A percentile compares a stretch with the other conserved stretches of the same genome.
These are phyloP conservation scores for Flaveria sonorensis DNA, from an alignment of 129 eudicot species.

Conservation along the genomic window DNA sequence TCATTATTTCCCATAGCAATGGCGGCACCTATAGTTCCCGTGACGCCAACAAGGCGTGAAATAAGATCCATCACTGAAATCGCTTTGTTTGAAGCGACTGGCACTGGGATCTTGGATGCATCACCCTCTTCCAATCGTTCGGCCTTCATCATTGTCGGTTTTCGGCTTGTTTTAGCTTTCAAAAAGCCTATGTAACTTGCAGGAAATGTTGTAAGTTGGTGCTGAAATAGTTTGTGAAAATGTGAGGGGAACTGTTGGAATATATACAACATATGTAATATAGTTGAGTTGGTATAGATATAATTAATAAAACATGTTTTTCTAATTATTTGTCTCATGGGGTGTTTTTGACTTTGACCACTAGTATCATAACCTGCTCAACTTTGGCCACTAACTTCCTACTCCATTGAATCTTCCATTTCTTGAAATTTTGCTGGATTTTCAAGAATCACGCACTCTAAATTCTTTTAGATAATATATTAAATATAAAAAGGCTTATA, in stretches of 20 bases:
- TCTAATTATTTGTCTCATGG: constrained; percentile 33
- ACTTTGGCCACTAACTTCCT: constrained; percentile 42
- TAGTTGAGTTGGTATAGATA: constrained; percentile 39
- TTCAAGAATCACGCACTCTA: not conserved
- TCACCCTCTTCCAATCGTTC: constrained; percentile 47
- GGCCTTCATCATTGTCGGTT: constrained; percentile 35
- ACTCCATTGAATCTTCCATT: constrained; percentile 29
- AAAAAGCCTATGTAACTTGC: constrained; percentile 17
- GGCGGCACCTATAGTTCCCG: constrained; percentile 72
- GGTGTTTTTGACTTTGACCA: constrained; percentile 20
- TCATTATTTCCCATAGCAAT: constrained; percentile 77
- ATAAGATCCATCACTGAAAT: constrained; percentile 63
- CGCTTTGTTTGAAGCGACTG: constrained; percentile 45
- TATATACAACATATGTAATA: constrained; percentile 26
- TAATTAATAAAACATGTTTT: constrained; percentile 11
- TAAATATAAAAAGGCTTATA: not conserved
- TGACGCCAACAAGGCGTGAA: constrained; percentile 51
- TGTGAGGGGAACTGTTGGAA: constrained; percentile 10
- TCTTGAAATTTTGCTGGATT: constrained; percentile 30
- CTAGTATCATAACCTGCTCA: constrained; percentile 35
- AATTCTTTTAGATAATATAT: not conserved
- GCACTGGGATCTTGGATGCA: constrained; percentile 39
- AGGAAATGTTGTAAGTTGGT: constrained; percentile 21
- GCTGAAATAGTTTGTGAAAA: constrained; percentile 25
- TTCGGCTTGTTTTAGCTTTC: not conserved